Conservation (phyloP, 2,329 filamentous ascomycete genomes). For the Aspergillus fijiensis region DNA sequence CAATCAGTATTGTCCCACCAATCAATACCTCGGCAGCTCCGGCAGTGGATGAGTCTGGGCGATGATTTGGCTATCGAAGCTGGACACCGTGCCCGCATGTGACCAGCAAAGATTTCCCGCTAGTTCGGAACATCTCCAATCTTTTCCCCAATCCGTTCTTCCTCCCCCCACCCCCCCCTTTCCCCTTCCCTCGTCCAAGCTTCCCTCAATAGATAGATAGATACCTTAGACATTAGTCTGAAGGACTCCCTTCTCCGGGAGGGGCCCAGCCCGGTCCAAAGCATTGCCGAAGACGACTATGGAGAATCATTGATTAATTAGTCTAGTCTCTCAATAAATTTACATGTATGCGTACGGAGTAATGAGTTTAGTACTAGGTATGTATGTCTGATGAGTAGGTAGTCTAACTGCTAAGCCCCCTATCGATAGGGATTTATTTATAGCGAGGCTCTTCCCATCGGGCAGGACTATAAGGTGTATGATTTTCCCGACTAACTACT, state of each 20-base stretch:
- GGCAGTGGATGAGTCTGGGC: conserved; percentile 15
- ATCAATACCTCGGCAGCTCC: conserved; percentile 26
- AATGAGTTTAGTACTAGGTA: too few species aligned
- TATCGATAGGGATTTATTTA: background rate
- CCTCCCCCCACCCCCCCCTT: background rate
- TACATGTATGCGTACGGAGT: background rate
- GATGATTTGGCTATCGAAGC: conserved; percentile 21
- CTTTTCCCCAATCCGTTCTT: conserved; percentile 3
- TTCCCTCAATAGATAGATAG: background rate
- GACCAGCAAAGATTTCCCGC: conserved; percentile 29
- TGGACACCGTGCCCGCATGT: conserved; percentile 28
- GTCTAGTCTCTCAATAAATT: background rate
- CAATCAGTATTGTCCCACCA: conserved; percentile 30
- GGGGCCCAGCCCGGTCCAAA: background rate
- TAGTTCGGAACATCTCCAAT: conserved; percentile 7
- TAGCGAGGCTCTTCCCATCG: background rate
- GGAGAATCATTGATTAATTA: background rate
- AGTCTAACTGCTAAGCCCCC: background rate
- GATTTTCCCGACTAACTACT: background rate
- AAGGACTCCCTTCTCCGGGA: too few species aligned
- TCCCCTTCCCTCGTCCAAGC: background rate
- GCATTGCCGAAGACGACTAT: background rate
- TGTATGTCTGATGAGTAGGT: background rate
- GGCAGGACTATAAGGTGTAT: background rate
- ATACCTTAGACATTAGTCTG: too few species aligned